These are phyloP conservation scores for Aspergillus fumigatiaffinis DNA, from an alignment of 2,329 filamentous ascomycete genomes.

Conservation along the genomic window DNA sequence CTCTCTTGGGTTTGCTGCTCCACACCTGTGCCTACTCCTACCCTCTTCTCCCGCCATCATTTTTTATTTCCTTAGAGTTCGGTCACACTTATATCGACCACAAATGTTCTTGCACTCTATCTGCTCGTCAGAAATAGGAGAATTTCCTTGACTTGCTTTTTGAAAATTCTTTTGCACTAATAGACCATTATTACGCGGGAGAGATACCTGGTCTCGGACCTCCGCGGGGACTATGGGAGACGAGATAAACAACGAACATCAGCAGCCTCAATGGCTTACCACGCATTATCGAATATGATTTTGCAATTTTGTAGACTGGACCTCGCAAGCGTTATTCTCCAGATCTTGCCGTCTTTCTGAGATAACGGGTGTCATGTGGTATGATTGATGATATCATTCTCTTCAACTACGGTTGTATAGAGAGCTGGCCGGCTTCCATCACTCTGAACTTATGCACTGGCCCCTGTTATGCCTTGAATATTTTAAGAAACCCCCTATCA, in stretches of 20 bases:
- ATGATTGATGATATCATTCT: background rate
- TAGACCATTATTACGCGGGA: background rate
- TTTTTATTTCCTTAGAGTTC: conserved; percentile 16
- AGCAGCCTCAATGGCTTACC: background rate
- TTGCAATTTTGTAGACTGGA: background rate
- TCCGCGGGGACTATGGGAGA: background rate
- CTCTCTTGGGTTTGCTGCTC: conserved; percentile 24
- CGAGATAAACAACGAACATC: background rate
- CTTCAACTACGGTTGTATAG: background rate
- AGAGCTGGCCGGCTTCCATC: background rate
- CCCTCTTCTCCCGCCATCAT: conserved; percentile 28
- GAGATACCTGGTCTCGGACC: background rate
- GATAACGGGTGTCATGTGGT: background rate
- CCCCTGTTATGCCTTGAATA: background rate
- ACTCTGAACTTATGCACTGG: background rate
- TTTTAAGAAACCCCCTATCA: background rate
- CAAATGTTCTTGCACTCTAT: conserved; percentile 64
- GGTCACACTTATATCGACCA: conserved; percentile 26
- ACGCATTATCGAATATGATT: background rate
- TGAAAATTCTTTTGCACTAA: conserved; percentile 9
- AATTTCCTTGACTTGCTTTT: conserved; percentile 24
- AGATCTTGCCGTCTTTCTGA: background rate
- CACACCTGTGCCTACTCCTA: conserved; percentile 18
- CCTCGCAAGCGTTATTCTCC: background rate
- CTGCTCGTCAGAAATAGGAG: conserved; percentile 46